A percentile compares a stretch with the other conserved stretches of the same genome.
These are phyloP conservation scores for Colletotrichum sp. DNA, from an alignment of 2,329 filamentous ascomycete genomes.

Conservation along the genomic window DNA sequence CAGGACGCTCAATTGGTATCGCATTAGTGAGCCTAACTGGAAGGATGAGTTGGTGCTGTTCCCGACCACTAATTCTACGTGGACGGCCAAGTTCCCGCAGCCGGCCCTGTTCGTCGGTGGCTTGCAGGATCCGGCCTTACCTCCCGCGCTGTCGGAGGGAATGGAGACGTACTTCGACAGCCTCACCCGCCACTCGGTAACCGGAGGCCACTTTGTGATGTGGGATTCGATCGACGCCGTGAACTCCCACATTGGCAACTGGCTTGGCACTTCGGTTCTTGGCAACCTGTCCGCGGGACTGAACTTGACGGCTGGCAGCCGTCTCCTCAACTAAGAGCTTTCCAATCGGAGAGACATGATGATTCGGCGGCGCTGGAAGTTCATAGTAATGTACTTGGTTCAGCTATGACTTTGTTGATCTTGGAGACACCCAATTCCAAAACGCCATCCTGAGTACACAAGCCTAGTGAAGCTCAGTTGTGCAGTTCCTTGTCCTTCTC, in stretches of 20 bases:
- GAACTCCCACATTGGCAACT: neutral
- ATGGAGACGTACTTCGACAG: neutral
- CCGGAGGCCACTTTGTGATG: neutral
- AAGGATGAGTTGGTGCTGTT: constrained; percentile 65
- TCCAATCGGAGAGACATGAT: neutral
- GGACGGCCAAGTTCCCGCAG: too few species aligned
- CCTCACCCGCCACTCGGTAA: neutral
- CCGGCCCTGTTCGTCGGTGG: too few species aligned
- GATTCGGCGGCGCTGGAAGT: neutral
- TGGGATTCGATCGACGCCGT: neutral
- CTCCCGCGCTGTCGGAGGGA: too few species aligned
- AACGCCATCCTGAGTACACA: neutral
- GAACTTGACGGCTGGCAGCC: neutral
- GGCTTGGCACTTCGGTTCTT: neutral
- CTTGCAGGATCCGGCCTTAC: too few species aligned
- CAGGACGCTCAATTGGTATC: constrained; percentile 89
- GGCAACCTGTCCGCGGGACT: neutral
- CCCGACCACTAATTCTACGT: too few species aligned
- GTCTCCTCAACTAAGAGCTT: neutral
- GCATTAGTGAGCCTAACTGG: constrained; percentile 61
- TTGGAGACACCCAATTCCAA: neutral
- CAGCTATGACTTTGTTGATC: neutral
- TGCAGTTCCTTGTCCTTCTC: neutral
- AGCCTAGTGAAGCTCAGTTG: neutral
- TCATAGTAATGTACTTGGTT: neutral